Percentiles rank a stretch among this genome's conserved stretches.
Evolutionary conservation across 495 filamentous ascomycete species (phyloP).

Genomic region (Pseudomonodictys pantanalensis): DNA sequence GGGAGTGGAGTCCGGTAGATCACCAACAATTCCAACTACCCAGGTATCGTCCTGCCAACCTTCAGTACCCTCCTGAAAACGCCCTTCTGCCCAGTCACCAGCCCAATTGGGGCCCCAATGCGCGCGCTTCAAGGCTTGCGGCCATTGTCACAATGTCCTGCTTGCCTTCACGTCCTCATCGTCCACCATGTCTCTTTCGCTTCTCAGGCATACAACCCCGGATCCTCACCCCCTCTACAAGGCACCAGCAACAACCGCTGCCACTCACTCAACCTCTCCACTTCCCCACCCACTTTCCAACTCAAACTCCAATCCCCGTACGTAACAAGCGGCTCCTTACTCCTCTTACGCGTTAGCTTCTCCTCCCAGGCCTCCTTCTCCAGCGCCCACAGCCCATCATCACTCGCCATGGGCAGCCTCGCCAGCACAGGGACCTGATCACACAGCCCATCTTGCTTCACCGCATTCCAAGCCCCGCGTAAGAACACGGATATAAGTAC

Average conservation of each 20-base stretch:
- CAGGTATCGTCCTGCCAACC: no score
- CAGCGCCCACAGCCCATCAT: slow-evolving; percentile 7
- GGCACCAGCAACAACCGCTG: slow-evolving; percentile 24
- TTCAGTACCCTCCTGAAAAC: no score
- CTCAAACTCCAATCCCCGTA: slow-evolving; percentile 11
- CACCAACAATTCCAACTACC: no score
- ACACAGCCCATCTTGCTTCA: slow-evolving; percentile 13
- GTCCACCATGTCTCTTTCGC: no score
- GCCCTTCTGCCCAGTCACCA: no score
- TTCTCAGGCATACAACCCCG: no score
- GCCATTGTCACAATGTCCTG: no score
- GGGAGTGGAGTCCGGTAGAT: no score
- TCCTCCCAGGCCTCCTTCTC: slow-evolving; percentile 7
- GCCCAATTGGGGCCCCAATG: no score
- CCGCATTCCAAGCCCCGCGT: slow-evolving; percentile 13
- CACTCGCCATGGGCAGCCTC: slow-evolving; percentile 4
- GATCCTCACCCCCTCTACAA: slow-evolving; percentile 22
- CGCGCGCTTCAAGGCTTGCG: no score
- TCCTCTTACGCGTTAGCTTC: neutral
- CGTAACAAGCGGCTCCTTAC: neutral
- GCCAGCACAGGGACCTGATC: slow-evolving; percentile 11
- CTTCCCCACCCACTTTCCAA: neutral
- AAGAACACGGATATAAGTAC: slow-evolving; percentile 23
- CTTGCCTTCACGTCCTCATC: no score
- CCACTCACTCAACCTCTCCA: neutral